Percentiles rank a stretch among this genome's conserved stretches.
phyloP scores from a whole-genome alignment of 768 basidiomycete genomes.

The Multifurca ochricompacta region DNA sequence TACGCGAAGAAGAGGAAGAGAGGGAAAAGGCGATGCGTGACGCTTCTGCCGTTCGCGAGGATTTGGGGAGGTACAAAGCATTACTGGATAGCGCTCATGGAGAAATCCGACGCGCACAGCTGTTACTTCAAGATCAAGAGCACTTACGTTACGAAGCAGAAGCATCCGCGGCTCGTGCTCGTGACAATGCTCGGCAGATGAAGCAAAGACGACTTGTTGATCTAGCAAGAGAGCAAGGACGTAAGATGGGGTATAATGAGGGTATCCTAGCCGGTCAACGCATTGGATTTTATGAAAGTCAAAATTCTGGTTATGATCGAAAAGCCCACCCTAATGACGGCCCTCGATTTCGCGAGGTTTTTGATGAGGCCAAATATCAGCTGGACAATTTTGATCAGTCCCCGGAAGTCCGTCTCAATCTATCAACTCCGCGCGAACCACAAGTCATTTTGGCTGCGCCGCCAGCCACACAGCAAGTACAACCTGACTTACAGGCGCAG shows the following conservation, averaged over 20 bases:
- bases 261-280: constrained; percentile 28
- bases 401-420: background rate
- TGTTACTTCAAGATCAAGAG: constrained; percentile 36
- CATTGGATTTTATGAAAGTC: constrained; percentile 14
- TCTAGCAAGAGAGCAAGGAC: constrained; percentile 38
- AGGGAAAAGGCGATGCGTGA: constrained; percentile 35
- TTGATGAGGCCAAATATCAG: constrained; percentile 1
- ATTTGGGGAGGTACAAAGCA: constrained; percentile 38
- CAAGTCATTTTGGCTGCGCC: background rate
- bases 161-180: constrained; percentile 36
- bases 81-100: constrained; percentile 39
- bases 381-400: constrained; percentile 12
- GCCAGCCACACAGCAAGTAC: background rate
- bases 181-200: constrained; percentile 37
- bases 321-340: background rate
- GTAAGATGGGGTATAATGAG: constrained; percentile 34
- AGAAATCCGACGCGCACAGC: constrained; percentile 37
- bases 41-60: constrained; percentile 31
- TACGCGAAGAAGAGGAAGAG: constrained; percentile 35
- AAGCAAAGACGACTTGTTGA: constrained; percentile 36
- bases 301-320: background rate
- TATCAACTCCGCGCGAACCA: background rate
- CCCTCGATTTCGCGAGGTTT: constrained; percentile 9
- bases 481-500: background rate
- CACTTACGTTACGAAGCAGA: constrained; percentile 39